These are phyloP conservation scores for Panellus pusillus DNA, from an alignment of 768 basidiomycete species.

Conservation along the genomic window DNA sequence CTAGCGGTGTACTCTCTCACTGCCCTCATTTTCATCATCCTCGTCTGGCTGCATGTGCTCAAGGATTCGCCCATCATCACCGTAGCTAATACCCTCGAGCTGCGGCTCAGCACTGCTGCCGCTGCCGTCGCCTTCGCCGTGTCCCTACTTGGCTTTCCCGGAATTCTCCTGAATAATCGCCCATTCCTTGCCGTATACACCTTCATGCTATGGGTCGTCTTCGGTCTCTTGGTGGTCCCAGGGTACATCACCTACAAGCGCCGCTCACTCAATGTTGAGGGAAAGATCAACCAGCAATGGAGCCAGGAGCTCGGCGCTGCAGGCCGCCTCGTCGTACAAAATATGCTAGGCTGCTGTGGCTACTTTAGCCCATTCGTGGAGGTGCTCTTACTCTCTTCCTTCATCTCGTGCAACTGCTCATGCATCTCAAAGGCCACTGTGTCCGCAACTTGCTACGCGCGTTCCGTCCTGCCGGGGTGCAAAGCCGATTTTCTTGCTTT, in stretches of 20 bases:
- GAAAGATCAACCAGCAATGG: constrained; percentile 71
- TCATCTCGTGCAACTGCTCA: background rate
- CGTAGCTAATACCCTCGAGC: constrained; percentile 35
- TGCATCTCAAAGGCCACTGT: constrained; percentile 42
- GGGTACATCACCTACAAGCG: constrained; percentile 80
- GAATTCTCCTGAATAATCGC: constrained; percentile 24
- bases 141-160: constrained; percentile 29
- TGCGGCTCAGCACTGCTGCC: constrained; percentile 34
- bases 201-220: constrained; percentile 73
- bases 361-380: constrained; percentile 81
- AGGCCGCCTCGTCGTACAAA: constrained; percentile 68
- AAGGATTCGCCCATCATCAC: constrained; percentile 24
- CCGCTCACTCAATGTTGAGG: constrained; percentile 60
- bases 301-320: constrained; percentile 53
- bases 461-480: constrained; percentile 71
- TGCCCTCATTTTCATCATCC: constrained; percentile 17
- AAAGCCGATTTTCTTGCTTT: constrained; percentile 63
- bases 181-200: constrained; percentile 80
- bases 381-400: constrained; percentile 32
- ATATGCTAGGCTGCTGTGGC: constrained; percentile 74
- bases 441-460: constrained; percentile 69
- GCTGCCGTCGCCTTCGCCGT: constrained; percentile 30
- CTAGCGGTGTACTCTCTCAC: constrained; percentile 9
- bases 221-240: constrained; percentile 70
- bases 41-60: constrained; percentile 14